Conservation (phyloP, 305 asterid genomes). For the Fraxinus sp. region DNA sequence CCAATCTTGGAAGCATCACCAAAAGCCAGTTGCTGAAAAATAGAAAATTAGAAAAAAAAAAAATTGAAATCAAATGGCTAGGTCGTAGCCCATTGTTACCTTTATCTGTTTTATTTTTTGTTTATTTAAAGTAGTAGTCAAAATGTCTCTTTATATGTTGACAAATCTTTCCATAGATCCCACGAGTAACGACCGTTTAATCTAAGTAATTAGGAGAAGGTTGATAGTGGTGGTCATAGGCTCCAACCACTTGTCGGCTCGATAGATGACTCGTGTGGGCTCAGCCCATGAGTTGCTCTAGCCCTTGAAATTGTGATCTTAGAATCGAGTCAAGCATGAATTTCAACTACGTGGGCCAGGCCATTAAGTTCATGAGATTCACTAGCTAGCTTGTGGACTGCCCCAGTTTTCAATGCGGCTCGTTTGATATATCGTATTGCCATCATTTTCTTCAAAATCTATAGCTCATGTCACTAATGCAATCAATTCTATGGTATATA, state of each 20-base stretch:
- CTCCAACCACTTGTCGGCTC: neutral
- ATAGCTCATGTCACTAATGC: neutral
- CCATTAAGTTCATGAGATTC: neutral
- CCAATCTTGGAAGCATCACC: neutral
- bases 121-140: neutral
- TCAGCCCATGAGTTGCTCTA: neutral
- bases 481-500: neutral
- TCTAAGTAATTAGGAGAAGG: neutral
- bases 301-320: no score
- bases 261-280: neutral
- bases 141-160: neutral
- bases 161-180: neutral
- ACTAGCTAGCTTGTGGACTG: neutral
- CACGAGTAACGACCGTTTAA: neutral
- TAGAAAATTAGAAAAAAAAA: neutral
- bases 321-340: neutral
- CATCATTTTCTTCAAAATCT: neutral
- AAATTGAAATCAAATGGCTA: neutral
- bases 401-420: neutral
- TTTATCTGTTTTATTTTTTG: neutral
- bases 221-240: neutral
- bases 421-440: neutral
- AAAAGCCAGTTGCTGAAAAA: neutral
- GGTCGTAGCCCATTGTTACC: neutral
- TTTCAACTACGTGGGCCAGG: neutral